Evolutionary conservation across 345 rosid genomes (phyloP), one percentile per base, ranked within the genome.

Genomic region (Eucalyptus victrix): DNA sequence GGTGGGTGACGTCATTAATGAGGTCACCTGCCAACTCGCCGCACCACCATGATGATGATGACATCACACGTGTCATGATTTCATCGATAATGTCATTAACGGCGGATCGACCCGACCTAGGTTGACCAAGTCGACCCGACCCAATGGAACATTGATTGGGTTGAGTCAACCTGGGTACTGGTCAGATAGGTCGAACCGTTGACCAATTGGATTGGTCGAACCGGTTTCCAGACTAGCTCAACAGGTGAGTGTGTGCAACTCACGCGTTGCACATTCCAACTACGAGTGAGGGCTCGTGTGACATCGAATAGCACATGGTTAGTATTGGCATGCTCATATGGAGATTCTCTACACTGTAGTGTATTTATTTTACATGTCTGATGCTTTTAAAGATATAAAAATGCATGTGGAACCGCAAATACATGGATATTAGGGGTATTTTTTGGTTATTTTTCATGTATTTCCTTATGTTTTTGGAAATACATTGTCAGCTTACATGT

Each of bases 261-360:
- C 26, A 21, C 10, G 0, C 2, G 5, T 0, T 0, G 1, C 0
- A 0, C 26, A 19, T 53, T 53, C 11, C 0, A 0, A 0, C 26
- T 2, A 53, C 58, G 0, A 0, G 0, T 21, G 58, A 53, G 0
- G 58, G 26, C 26, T 53, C 0, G 4, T 1, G 26, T 1, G 5
- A 53, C 26, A 53, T 53, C 2, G 1, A 0, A 19, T 2, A 0
- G 5, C 0, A 0, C 26, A 0, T 53, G 26, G 24, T 19, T 53
- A 1, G 58, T 1, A 21, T 0, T 0, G 0, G 5, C 58, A 4
- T 21, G 26, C 58, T 53, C 0, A 1, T 53, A 53, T 53, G 58
- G 11, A 53, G 26, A 2, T 53, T 53, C 11, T 53, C 11, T 21
- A 53, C 10, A 19, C 1, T 21, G 1, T 53, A 1, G 11, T 53